Conservation (phyloP, 208 protist species). For the Tetramitus jugosus region DNA sequence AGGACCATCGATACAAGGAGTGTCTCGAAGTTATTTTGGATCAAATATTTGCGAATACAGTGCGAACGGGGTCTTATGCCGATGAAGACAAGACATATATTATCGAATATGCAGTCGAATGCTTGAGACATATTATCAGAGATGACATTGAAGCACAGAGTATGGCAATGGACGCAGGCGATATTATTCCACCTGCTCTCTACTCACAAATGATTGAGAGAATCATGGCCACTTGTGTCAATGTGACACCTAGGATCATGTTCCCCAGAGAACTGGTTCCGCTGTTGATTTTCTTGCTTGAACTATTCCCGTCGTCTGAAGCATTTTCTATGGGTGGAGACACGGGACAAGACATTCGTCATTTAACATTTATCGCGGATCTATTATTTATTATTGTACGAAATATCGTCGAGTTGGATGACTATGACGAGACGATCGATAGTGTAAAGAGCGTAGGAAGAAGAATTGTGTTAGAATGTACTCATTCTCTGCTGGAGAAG, state of each 20-base stretch:
- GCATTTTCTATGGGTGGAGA: background rate
- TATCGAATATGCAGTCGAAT: conserved; percentile 3
- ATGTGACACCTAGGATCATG: background rate
- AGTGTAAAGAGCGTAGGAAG: background rate
- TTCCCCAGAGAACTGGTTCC: background rate
- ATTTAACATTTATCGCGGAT: conserved; percentile 23
- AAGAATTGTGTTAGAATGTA: conserved; percentile 5
- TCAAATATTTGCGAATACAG: background rate
- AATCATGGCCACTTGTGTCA: conserved; percentile 4
- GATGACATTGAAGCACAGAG: background rate
- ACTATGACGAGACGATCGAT: conserved; percentile 3
- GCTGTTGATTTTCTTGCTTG: background rate
- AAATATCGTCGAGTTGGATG: conserved; percentile 5
- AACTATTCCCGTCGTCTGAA: background rate
- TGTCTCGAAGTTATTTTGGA: background rate
- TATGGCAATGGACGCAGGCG: background rate
- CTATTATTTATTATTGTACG: conserved; percentile 5
- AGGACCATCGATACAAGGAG: background rate
- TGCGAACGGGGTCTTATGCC: background rate
- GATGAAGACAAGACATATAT: conserved; percentile 21
- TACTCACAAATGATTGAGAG: background rate
- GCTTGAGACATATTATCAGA: background rate
- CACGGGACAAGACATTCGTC: conserved; percentile 9
- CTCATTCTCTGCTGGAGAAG: background rate
- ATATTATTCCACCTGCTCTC: background rate